Percentiles rank a stretch among this genome's conserved stretches.
Evolutionary conservation across 495 filamentous ascomycete species (phyloP).

Genomic region (Penicillium waksmanii): DNA sequence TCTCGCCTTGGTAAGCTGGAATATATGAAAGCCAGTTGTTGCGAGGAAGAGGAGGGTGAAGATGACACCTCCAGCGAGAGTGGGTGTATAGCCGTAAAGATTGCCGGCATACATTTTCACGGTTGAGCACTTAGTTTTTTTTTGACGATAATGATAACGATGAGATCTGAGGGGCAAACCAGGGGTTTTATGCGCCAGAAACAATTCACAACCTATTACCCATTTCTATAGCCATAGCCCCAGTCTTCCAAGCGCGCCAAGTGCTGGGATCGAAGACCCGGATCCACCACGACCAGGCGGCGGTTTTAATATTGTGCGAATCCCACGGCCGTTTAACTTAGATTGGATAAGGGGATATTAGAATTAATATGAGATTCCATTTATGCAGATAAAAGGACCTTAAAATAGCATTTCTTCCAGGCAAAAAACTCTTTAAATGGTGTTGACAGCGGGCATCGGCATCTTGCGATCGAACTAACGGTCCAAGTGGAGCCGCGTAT

Average conservation of each 20-base stretch:
- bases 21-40: slow-evolving; percentile 21
- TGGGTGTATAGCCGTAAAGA: slow-evolving; percentile 34
- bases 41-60: slow-evolving; percentile 27
- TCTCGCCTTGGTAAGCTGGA: slow-evolving; percentile 26
- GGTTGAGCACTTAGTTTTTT: slow-evolving; percentile 13
- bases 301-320: background rate
- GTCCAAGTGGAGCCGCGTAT: slow-evolving; percentile 3
- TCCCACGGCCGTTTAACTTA: background rate
- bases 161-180: background rate
- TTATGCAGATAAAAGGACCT: background rate
- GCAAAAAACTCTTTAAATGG: background rate
- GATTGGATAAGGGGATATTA: background rate
- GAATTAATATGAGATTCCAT: background rate
- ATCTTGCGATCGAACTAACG: background rate
- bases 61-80: slow-evolving; percentile 24
- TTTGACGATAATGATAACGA: background rate
- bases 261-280: background rate
- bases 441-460: background rate
- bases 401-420: background rate
- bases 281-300: slow-evolving; percentile 10
- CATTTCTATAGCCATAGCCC: background rate
- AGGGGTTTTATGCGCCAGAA: slow-evolving; percentile 1
- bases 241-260: slow-evolving; percentile 2
- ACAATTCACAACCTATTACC: background rate
- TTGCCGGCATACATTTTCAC: slow-evolving; percentile 13